Evolutionary conservation across 495 filamentous ascomycete species (phyloP), one percentile per base, ranked within the genome.

Genomic region (Trichoderma parareesei): DNA sequence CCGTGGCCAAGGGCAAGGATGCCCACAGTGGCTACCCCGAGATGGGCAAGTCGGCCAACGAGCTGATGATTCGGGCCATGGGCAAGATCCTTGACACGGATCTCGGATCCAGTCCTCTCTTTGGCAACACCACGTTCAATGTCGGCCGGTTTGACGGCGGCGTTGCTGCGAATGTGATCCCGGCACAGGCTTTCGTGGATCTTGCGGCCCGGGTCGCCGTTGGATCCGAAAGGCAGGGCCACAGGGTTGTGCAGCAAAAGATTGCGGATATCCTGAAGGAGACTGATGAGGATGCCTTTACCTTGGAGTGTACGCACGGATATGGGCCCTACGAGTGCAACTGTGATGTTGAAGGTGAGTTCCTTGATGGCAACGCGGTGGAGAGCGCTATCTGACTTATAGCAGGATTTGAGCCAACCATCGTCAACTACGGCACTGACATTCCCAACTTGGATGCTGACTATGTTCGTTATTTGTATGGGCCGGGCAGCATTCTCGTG

Each of bases 351-450:
- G 82, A 88, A 9, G 92, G 85, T 82, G 46, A 67, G 71, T 66
- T 3, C 4, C 38, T n/a, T 7, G 43, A 14, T 46, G 16, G 46
- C 13, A 46, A 57, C 8, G 8, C 13, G 27, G 20, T 40, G 59
- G 42, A 61, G 27, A 27, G 27, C 27, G 2, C 2, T 27, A 27
- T 60, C 67, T 41, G 55, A 35, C 16, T 4, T 11, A 8, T 41
- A 33, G 18, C 35, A 84, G 83, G 91, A 0, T 97, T 97, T 65
- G 84, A 92, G 40, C 86, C 85, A 0, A 86, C 85, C 11, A 85
- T 89, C 1, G 90, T 91, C 3, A 96, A 95, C 66, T 98, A 97
- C 71, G 93, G 93, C 4, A 98, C 93, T 10, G 93, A 98, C 75
- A 87, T 97, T 41, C 89, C 90, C 1, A 87, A 91, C 65, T 71